Base-by-base conservation (phyloP, 2,329 filamentous ascomycete genomes). In the Pyrenophora seminiperda region DNA sequence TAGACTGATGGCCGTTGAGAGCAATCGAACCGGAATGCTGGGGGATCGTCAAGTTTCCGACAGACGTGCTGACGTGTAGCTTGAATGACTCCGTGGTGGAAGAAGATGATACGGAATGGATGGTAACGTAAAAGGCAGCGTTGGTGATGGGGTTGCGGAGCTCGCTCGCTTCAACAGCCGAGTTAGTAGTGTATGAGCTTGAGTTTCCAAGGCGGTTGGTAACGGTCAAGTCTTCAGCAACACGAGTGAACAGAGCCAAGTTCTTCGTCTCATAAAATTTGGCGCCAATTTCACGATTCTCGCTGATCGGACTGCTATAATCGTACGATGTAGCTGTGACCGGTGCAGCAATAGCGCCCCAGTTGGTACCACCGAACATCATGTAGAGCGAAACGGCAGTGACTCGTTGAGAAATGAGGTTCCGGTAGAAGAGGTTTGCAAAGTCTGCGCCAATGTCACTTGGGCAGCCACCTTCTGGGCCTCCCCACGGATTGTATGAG, bases 201-300 rank as follows among this genome's bases (percentile, higher is more conserved):
- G 75, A 78, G 59, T 81, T 79, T 2, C 69, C 75, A 9, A 71
- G 47, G 5, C 79, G 72, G 43, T 85, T 78, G 0, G 82, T 83
- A 56, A 80, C 77, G 0, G 81, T 79, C 34, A 87, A 68, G 45
- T 84, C 83, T 17, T 76, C 75, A 2, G 84, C 83, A 32, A 80
- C 77, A 22, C 82, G 77, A 0, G 82, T 83, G 62, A 87, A 86
- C 51, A 85, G 64, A 1, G 80, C 81, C 20, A 86, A 68, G 17
- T 85, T 75, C 65, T 87, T 87, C 0, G 82, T 85, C 67, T 87
- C 84, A 49, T 82, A 82, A 62, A 81, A 86, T 62, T 87, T 86
- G 58, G 76, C 77, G 34, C 79, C 79, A 15, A 86, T 81, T 7
- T 73, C 73, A 10, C 84, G 77, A 58, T 81, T 81, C 62, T 85